Conservation (phyloP, 495 filamentous ascomycete species). For the Daldinia loculata region DNA sequence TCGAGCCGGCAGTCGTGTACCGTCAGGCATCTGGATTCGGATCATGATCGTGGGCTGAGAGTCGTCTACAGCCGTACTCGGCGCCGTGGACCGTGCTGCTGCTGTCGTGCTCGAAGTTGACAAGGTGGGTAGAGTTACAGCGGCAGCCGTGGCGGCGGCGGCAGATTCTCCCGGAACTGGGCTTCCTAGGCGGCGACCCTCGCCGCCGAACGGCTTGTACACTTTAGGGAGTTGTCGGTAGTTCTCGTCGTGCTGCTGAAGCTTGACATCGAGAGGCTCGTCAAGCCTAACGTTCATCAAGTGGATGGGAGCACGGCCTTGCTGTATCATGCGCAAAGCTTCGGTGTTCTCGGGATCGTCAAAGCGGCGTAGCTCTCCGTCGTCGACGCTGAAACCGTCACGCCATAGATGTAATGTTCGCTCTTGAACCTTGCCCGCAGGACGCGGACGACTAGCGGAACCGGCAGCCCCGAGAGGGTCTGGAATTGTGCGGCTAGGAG, state of each 20-base stretch:
- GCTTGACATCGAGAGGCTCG: slow-evolving; percentile 89
- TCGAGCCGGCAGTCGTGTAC: slow-evolving; percentile 81
- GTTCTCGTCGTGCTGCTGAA: slow-evolving; percentile 85
- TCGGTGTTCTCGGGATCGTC: slow-evolving; percentile 87
- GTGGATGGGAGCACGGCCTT: slow-evolving; percentile 84
- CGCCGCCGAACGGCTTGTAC: slow-evolving; percentile 85
- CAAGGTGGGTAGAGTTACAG: slow-evolving; percentile 45
- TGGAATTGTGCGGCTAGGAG: slow-evolving; percentile 75
- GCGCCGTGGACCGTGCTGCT: slow-evolving; percentile 48
- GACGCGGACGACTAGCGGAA: slow-evolving; percentile 17
- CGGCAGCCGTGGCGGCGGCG: slow-evolving; percentile 43
- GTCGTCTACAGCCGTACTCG: slow-evolving; percentile 70
- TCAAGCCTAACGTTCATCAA: slow-evolving; percentile 87
- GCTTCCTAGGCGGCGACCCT: slow-evolving; percentile 88
- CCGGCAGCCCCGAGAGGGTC: slow-evolving; percentile 62
- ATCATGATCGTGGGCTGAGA: slow-evolving; percentile 80
- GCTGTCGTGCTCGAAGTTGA: slow-evolving; percentile 53
- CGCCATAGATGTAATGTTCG: slow-evolving; percentile 89
- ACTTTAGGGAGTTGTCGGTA: slow-evolving; percentile 83
- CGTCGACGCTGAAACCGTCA: slow-evolving; percentile 94
- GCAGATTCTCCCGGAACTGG: slow-evolving; percentile 74
- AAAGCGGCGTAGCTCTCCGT: slow-evolving; percentile 87
- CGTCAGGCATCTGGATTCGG: slow-evolving; percentile 90
- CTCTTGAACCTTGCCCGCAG: slow-evolving; percentile 52
- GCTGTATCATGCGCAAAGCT: slow-evolving; percentile 83